A percentile compares a stretch with the other conserved stretches of the same genome.
Conservation (phyloP, 352 stramenopile genomes). For the Peronospora farinosa region DNA sequence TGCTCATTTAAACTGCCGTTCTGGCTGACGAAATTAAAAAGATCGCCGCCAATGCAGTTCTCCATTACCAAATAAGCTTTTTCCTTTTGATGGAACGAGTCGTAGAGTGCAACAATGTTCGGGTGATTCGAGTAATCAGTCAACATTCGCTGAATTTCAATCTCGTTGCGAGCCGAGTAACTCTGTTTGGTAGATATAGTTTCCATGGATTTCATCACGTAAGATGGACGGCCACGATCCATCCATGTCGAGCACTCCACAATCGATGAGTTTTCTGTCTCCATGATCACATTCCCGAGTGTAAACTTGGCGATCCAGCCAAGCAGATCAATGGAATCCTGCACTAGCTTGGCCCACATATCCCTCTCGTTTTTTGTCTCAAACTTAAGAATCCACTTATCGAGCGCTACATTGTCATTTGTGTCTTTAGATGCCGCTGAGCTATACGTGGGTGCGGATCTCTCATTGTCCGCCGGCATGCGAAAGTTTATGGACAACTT, state of each 20-base stretch:
- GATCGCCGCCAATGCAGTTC: conserved; percentile 53
- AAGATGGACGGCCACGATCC: conserved; percentile 46
- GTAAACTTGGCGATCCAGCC: conserved; percentile 70
- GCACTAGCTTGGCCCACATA: conserved; percentile 50
- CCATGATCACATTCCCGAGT: conserved; percentile 47
- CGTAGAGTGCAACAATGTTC: conserved; percentile 58
- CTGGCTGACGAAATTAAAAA: conserved; percentile 55
- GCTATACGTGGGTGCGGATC: conserved; percentile 5
- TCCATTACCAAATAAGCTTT: conserved; percentile 59
- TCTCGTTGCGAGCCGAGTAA: conserved; percentile 49
- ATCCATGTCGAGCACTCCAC: conserved; percentile 63
- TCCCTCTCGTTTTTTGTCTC: conserved; percentile 69
- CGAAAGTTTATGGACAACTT: conserved; percentile 65
- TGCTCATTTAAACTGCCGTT: conserved; percentile 47
- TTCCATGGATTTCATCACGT: conserved; percentile 61
- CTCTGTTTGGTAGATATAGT: conserved; percentile 43
- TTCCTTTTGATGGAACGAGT: conserved; percentile 58
- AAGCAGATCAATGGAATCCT: conserved; percentile 60
- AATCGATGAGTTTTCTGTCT: conserved; percentile 47
- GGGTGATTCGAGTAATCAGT: conserved; percentile 63
- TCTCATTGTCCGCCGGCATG: conserved; percentile 25
- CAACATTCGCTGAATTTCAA: conserved; percentile 56
- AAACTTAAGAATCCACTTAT: conserved; percentile 69
- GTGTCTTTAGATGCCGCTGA: conserved; percentile 12
- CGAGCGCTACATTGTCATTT: conserved; percentile 28